Conservation (phyloP, 768 basidiomycete species). For the Lentinula sp. region DNA sequence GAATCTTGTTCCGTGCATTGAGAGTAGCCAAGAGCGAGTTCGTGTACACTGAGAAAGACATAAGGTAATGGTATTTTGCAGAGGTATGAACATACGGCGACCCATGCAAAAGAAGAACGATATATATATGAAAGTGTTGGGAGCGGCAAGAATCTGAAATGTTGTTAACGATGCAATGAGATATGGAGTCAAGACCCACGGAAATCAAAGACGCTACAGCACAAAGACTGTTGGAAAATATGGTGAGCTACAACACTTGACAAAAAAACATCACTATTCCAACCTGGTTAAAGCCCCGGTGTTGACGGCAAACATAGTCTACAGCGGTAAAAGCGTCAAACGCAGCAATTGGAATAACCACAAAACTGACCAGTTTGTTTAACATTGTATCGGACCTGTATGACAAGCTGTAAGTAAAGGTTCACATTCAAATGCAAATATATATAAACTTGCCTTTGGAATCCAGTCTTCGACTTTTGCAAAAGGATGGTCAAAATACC, state of each 20-base stretch:
- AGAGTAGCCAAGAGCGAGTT: constrained; percentile 49
- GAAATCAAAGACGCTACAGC: constrained; percentile 45
- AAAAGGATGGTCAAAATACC: constrained; percentile 38
- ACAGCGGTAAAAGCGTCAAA: not conserved
- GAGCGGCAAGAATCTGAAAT: constrained; percentile 33
- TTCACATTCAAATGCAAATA: not conserved
- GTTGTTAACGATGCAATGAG: not conserved
- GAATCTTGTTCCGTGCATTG: constrained; percentile 37
- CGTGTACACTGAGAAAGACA: constrained; percentile 32
- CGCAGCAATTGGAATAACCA: not conserved
- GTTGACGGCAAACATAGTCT: constrained; percentile 54
- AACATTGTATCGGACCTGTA: constrained; percentile 44
- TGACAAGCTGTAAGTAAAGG: not conserved
- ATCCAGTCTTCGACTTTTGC: constrained; percentile 44
- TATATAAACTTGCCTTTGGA: constrained; percentile 29
- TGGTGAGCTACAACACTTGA: not conserved
- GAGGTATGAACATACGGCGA: constrained; percentile 28
- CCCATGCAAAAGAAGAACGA: constrained; percentile 50
- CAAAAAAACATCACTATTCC: constrained; percentile 6
- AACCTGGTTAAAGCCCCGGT: constrained; percentile 35
- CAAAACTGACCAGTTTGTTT: constrained; percentile 33
- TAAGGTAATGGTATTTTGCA: not conserved
- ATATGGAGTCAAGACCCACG: constrained; percentile 17
- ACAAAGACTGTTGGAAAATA: constrained; percentile 25
- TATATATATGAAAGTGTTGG: constrained; percentile 39